Evolutionary conservation across 2,329 filamentous ascomycete species (phyloP).

Genomic region (Ophiocordyceps australis): DNA sequence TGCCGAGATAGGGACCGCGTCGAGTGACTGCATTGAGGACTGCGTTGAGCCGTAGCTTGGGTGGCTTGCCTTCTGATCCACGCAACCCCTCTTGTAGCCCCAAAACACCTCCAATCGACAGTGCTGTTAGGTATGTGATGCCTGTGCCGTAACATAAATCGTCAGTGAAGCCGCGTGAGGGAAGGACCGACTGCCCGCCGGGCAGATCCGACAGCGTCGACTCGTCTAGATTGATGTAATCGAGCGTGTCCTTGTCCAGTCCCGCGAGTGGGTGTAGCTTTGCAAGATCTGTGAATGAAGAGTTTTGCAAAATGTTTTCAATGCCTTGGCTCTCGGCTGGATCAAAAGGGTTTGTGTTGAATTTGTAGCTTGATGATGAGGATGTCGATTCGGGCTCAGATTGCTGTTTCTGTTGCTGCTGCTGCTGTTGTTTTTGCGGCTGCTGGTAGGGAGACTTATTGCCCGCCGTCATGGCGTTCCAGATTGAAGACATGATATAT

Average conservation of each 20-base stretch:
- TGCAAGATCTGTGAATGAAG: slow-evolving; percentile 68
- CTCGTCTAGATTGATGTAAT: slow-evolving; percentile 91
- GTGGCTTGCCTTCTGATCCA: slow-evolving; percentile 58
- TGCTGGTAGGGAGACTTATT: slow-evolving; percentile 26
- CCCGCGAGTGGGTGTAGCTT: slow-evolving; percentile 86
- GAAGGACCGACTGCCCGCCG: slow-evolving; percentile 71
- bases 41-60: slow-evolving; percentile 83
- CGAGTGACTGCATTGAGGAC: slow-evolving; percentile 89
- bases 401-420: slow-evolving; percentile 19
- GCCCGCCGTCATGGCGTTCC: slow-evolving; percentile 43
- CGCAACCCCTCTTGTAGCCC: slow-evolving; percentile 78
- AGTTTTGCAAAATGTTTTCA: slow-evolving; percentile 65
- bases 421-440: slow-evolving; percentile 16
- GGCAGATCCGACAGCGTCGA: slow-evolving; percentile 73
- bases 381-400: no score
- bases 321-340: slow-evolving; percentile 61
- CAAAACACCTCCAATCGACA: slow-evolving; percentile 79
- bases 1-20: slow-evolving; percentile 85
- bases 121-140: slow-evolving; percentile 76
- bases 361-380: no score
- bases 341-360: slow-evolving; percentile 43
- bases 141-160: slow-evolving; percentile 97
- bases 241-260: slow-evolving; percentile 78
- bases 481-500: slow-evolving; percentile 34
- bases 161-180: slow-evolving; percentile 92